Percentiles rank a stretch among this genome's conserved stretches.
These are phyloP conservation scores for Eucalyptus virginea DNA, from an alignment of 345 rosid genomes.

Conservation along the genomic window DNA sequence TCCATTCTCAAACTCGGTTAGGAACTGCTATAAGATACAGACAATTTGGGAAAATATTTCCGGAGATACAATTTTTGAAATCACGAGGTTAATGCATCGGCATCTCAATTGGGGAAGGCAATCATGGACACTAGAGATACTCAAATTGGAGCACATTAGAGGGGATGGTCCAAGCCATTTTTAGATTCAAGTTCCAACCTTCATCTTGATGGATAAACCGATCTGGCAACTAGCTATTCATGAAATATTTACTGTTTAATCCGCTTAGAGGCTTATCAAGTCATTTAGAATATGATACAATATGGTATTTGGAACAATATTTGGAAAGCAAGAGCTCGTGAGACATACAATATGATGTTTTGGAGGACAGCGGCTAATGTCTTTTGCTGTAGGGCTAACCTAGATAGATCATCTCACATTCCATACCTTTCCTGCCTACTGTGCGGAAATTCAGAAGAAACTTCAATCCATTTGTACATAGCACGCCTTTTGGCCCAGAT, in stretches of 20 bases:
- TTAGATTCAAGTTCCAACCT: neutral
- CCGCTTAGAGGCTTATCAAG: neutral
- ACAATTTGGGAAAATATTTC: too few species aligned
- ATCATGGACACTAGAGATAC: too few species aligned
- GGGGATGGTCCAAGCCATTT: neutral
- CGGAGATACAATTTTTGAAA: too few species aligned
- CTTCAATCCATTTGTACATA: neutral
- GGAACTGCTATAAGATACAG: too few species aligned
- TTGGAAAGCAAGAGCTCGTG: neutral
- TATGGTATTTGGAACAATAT: neutral
- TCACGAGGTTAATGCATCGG: too few species aligned
- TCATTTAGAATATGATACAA: neutral
- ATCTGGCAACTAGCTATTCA: neutral
- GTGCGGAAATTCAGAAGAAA: neutral
- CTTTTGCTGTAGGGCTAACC: neutral
- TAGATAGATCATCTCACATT: neutral
- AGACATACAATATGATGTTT: neutral
- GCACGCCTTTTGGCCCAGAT: neutral
- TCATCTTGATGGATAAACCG: neutral
- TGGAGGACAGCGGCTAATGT: neutral
- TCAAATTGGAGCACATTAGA: too few species aligned
- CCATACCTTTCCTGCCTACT: neutral
- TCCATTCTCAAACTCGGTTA: too few species aligned
- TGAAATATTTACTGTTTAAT: neutral
- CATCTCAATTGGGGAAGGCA: too few species aligned